A percentile compares a stretch with the other conserved stretches of the same genome.
Conservation (phyloP, 2,329 filamentous ascomycete genomes). For the Calonectria ilicicola region DNA sequence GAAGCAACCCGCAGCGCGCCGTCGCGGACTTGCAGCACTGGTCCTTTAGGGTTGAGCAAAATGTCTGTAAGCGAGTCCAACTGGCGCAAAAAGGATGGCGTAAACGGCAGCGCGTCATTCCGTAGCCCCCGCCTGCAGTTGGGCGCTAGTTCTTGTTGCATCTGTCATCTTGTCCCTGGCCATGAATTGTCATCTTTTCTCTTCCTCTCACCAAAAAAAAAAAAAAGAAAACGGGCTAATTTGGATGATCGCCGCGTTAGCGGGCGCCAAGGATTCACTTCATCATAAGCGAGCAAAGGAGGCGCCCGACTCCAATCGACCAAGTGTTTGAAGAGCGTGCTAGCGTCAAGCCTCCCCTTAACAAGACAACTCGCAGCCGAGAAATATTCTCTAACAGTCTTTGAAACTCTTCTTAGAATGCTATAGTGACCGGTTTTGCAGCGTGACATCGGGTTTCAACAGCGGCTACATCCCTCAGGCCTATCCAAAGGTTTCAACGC, state of each 20-base stretch:
- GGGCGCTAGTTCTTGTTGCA: slow-evolving; percentile 29
- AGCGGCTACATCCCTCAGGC: background rate
- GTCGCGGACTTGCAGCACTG: slow-evolving; percentile 23
- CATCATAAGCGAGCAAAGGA: slow-evolving; percentile 10
- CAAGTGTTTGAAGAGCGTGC: slow-evolving; percentile 37
- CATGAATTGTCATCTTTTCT: slow-evolving; percentile 26
- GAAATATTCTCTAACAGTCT: slow-evolving; percentile 17
- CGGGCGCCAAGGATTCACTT: slow-evolving; percentile 34
- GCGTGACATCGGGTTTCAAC: background rate
- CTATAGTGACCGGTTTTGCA: background rate
- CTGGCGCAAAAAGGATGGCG: slow-evolving; percentile 28
- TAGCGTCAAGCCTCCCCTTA: slow-evolving; percentile 21
- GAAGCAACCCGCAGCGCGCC: slow-evolving; percentile 11
- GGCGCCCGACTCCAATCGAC: slow-evolving; percentile 39
- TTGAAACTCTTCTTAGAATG: slow-evolving; percentile 16
- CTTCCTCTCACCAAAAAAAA: slow-evolving; percentile 37
- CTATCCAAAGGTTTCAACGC: background rate
- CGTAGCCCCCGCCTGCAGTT: slow-evolving; percentile 31
- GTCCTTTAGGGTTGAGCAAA: slow-evolving; percentile 19
- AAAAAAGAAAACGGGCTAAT: slow-evolving; percentile 41
- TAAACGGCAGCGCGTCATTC: slow-evolving; percentile 32
- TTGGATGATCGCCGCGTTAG: slow-evolving; percentile 45
- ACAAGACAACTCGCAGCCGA: background rate
- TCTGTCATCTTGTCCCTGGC: slow-evolving; percentile 27
- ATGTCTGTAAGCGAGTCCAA: slow-evolving; percentile 30